Base-by-base conservation (phyloP, 495 filamentous ascomycete species). In the Clohesyomyces aquaticus region DNA sequence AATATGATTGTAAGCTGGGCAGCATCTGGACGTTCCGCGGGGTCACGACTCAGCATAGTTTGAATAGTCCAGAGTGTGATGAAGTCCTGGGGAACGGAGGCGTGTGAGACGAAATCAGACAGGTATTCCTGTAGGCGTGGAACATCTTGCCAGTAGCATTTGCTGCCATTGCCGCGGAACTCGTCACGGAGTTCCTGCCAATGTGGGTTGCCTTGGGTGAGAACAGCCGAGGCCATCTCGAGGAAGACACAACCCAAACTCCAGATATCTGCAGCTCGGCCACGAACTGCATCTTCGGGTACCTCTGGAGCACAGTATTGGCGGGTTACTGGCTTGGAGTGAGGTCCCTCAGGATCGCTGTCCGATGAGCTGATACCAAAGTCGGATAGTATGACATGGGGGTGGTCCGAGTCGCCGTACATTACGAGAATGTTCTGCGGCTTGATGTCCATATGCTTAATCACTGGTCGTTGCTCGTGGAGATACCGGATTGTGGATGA, bases 401-500 rank as follows among this genome's bases (percentile, higher is more conserved):
- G 61, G 26, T 57, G 45, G 0, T 64, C 54, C 4, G 55, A n/a
- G n/a, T 59, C 32, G 50, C 69, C 62, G 19, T 63, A 32, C 35
- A 59, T 61, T 6, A 72, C 57, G 4, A 72, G 59, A n/a, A 72
- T 72, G 56, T 72, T 72, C 22, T 65, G 55, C 18, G 70, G 70
- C 29, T 72, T 72, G 55, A 72, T 70, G 26, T 72, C 70, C 55
- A 58, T 67, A 49, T 72, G 70, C 47, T 54, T 65, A 19, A 70
- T 47, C 19, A 67, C 35, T 1, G 67, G 67, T 9, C 66, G 58
- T 56, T 65, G 49, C 28, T 67, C 63, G 52, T 72, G 70, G 12
- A 72, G 56, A 48, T 66, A 70, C 10, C 58, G 49, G 25, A 72
- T 27, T 2, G 67, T 59, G 6, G 63, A 67, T 18, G 61, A 27